Percentiles rank a stretch among this genome's conserved stretches.
These are phyloP conservation scores for Kodamaea restingae DNA, from an alignment of 805 yeast genomes.

Conservation along the genomic window DNA sequence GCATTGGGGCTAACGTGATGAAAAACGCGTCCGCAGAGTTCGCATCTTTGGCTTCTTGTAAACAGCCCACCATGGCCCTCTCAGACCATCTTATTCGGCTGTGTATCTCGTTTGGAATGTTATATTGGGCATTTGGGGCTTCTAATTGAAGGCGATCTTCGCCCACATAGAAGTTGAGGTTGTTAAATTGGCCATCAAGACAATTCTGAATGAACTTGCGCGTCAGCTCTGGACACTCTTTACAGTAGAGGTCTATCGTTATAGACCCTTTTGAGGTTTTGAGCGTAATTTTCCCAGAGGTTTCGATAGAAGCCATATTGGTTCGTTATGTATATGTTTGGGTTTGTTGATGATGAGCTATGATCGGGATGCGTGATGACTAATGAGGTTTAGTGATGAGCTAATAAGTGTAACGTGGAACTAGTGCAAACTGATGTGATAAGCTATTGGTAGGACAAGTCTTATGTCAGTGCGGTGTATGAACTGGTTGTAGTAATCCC, in stretches of 20 bases:
- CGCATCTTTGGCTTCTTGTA: constrained; percentile 22
- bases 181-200: constrained; percentile 38
- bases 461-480: too few relatives aligned
- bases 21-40: constrained; percentile 26
- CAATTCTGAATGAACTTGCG: constrained; percentile 49
- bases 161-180: constrained; percentile 32
- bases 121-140: constrained; percentile 8
- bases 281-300: constrained; percentile 56
- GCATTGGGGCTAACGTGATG: constrained; percentile 45
- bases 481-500: too few relatives aligned
- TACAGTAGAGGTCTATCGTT: constrained; percentile 64
- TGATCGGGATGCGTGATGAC: too few relatives aligned
- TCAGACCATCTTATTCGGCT: constrained; percentile 46
- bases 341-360: too few relatives aligned
- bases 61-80: constrained; percentile 55
- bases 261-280: constrained; percentile 57
- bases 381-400: too few relatives aligned
- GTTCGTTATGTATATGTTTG: too few relatives aligned
- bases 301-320: constrained; percentile 42
- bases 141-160: constrained; percentile 1
- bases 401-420: too few relatives aligned
- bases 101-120: constrained; percentile 42
- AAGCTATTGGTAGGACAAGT: too few relatives aligned
- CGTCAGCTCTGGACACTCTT: constrained; percentile 53
- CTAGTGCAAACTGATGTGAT: too few relatives aligned